phyloP scores from a whole-genome alignment of 2,329 filamentous ascomycete genomes.

The Didymella keratinophila region DNA sequence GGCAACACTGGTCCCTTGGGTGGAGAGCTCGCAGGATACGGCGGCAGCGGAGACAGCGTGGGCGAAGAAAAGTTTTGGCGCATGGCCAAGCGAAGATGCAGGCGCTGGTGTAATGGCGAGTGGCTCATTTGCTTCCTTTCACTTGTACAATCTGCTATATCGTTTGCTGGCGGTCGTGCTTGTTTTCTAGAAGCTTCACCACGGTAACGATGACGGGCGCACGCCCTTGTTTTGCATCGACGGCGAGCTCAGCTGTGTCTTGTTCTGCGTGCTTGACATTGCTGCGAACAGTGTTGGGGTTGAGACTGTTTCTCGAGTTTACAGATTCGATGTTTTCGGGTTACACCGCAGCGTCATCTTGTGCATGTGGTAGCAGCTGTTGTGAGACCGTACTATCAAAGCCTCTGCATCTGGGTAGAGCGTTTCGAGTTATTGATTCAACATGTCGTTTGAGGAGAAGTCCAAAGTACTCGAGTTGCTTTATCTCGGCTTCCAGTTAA shows the following conservation, averaged over 20 bases:
- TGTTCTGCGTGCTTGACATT: not conserved
- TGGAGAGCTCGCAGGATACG: not conserved
- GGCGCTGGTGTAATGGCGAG: conserved; percentile 15
- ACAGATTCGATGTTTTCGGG: conserved; percentile 1
- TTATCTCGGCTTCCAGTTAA: not conserved
- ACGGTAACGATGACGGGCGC: not conserved
- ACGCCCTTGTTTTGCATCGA: conserved; percentile 5
- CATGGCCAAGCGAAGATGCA: conserved; percentile 18
- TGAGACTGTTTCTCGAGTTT: conserved; percentile 16
- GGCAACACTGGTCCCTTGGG: not conserved
- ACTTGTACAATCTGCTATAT: not conserved
- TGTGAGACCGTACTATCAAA: conserved; percentile 17
- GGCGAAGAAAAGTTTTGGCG: conserved; percentile 13
- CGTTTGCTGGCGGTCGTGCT: not conserved
- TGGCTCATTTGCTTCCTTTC: conserved; percentile 19
- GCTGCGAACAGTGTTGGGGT: conserved; percentile 7
- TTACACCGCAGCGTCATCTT: conserved; percentile 17
- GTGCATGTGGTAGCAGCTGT: conserved; percentile 13
- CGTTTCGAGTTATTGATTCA: not conserved
- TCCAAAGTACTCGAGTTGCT: not conserved
- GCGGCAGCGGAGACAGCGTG: conserved; percentile 5
- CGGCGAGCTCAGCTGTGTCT: conserved; percentile 9
- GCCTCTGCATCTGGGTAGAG: not conserved
- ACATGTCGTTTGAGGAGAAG: not conserved
- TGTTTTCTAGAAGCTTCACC: not conserved